Percentiles rank a stretch among this genome's conserved stretches.
These are phyloP conservation scores for Suillus sp. DNA, from an alignment of 768 basidiomycete species.

Conservation along the genomic window DNA sequence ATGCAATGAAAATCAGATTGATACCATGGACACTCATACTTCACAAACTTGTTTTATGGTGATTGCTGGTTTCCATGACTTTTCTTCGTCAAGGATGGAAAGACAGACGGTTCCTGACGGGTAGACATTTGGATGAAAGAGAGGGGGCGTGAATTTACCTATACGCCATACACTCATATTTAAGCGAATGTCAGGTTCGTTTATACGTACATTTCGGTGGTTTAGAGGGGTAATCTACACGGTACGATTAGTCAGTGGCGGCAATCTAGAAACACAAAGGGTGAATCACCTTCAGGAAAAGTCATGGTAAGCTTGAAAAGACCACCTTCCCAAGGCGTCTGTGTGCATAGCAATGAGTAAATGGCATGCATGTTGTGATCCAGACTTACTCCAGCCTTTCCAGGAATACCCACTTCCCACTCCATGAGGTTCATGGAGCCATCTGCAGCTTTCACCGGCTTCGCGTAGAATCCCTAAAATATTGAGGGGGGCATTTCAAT, in stretches of 20 bases:
- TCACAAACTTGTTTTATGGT: slow-evolving; percentile 91
- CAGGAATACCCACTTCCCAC: slow-evolving; percentile 99
- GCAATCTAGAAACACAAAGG: background rate
- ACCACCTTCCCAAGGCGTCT: slow-evolving; percentile 99
- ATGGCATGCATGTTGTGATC: slow-evolving; percentile 13
- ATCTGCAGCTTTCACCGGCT: slow-evolving; percentile 86
- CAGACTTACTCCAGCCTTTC: slow-evolving; percentile 76
- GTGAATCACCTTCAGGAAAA: slow-evolving; percentile 85
- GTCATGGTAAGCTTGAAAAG: slow-evolving; percentile 90
- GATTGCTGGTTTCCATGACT: slow-evolving; percentile 98
- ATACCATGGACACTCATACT: background rate
- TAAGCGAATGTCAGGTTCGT: slow-evolving; percentile 3
- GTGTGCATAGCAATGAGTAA: slow-evolving; percentile 19
- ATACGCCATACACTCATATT: slow-evolving; percentile 18
- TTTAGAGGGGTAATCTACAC: slow-evolving; percentile 88
- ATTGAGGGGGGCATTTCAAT: slow-evolving; percentile 10
- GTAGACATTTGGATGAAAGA: slow-evolving; percentile 99
- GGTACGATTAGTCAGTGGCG: slow-evolving; percentile 17
- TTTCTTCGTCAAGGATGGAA: slow-evolving; percentile 98
- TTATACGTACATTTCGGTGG: slow-evolving; percentile 81
- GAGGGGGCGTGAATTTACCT: slow-evolving; percentile 96
- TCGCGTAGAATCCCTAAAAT: slow-evolving; percentile 92
- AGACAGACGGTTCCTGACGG: slow-evolving; percentile 98
- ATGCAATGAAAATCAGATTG: background rate
- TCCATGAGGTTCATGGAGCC: slow-evolving; percentile 96